These are phyloP conservation scores for Penicillium expansum DNA, from an alignment of 2,329 filamentous ascomycete genomes.

Conservation along the genomic window DNA sequence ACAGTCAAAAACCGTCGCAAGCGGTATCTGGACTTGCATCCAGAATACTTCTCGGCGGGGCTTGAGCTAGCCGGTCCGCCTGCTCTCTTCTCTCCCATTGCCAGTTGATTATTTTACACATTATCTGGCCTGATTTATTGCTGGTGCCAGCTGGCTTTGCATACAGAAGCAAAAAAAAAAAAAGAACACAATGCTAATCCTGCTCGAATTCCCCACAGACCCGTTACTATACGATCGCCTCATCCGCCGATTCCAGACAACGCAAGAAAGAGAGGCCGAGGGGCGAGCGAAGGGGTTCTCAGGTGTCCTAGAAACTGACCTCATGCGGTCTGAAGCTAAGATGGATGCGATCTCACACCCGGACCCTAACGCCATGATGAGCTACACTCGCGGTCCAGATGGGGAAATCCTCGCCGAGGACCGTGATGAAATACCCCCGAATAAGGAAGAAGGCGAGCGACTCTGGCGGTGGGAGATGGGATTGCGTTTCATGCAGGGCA, in stretches of 20 bases:
- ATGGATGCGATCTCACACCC: conserved; percentile 61
- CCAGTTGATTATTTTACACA: conserved; percentile 12
- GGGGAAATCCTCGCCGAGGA: conserved; percentile 60
- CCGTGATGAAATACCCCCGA: conserved; percentile 55
- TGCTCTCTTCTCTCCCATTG: conserved; percentile 29
- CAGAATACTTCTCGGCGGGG: conserved; percentile 66
- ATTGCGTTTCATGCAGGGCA: conserved; percentile 70
- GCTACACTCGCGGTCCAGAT: conserved; percentile 50
- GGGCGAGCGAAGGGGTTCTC: conserved; percentile 73
- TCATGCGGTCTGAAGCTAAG: conserved; percentile 73
- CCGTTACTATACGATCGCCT: conserved; percentile 79
- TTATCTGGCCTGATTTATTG: neutral
- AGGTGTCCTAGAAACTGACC: conserved; percentile 72
- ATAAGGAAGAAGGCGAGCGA: conserved; percentile 63
- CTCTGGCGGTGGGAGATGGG: conserved; percentile 72
- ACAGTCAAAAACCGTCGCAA: conserved; percentile 72
- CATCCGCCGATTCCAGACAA: conserved; percentile 71
- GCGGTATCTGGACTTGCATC: conserved; percentile 70
- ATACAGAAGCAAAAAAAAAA: conserved; percentile 10
- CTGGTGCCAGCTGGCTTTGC: conserved; percentile 9
- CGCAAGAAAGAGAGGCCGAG: conserved; percentile 70
- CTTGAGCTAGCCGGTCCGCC: conserved; percentile 61
- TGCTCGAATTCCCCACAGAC: conserved; percentile 47
- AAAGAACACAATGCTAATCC: conserved; percentile 27
- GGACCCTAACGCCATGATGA: conserved; percentile 50